Conservation (phyloP, 306 rosid species). For the Coriaria nepalensis region DNA sequence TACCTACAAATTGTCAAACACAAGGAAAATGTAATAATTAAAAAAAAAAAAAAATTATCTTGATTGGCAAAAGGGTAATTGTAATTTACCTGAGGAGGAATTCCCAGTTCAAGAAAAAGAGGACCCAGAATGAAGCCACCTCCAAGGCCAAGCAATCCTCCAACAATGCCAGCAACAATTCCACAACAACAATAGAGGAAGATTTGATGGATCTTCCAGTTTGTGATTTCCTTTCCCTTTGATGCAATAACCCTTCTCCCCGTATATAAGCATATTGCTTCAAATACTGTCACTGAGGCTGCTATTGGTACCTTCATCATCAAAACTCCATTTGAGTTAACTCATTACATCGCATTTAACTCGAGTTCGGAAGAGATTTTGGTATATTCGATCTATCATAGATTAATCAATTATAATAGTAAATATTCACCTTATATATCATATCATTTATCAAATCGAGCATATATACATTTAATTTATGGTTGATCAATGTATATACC, state of each 20-base stretch:
- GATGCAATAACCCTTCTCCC: conserved; percentile 67
- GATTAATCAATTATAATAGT: too few relatives aligned
- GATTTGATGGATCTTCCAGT: conserved; percentile 54
- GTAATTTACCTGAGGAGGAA: conserved; percentile 61
- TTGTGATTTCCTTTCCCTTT: conserved; percentile 60
- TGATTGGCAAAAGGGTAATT: not conserved
- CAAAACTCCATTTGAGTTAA: too few relatives aligned
- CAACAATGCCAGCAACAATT: conserved; percentile 60
- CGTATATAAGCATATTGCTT: conserved; percentile 50
- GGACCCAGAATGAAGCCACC: conserved; percentile 84
- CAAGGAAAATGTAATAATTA: too few relatives aligned
- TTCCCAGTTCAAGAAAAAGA: conserved; percentile 66
- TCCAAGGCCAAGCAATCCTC: conserved; percentile 73
- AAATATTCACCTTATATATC: too few relatives aligned
- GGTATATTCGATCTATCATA: too few relatives aligned
- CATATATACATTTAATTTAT: too few relatives aligned
- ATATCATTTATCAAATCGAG: too few relatives aligned
- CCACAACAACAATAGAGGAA: conserved; percentile 50
- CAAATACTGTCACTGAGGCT: conserved; percentile 47
- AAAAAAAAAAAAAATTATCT: not conserved
- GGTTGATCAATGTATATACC: too few relatives aligned
- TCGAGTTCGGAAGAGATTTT: too few relatives aligned
- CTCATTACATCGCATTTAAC: too few relatives aligned
- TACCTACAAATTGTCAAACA: conserved; percentile 24
- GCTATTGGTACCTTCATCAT: conserved; percentile 50